Base-by-base conservation (phyloP, 2,329 filamentous ascomycete genomes). In the Curvularia verruculosa region DNA sequence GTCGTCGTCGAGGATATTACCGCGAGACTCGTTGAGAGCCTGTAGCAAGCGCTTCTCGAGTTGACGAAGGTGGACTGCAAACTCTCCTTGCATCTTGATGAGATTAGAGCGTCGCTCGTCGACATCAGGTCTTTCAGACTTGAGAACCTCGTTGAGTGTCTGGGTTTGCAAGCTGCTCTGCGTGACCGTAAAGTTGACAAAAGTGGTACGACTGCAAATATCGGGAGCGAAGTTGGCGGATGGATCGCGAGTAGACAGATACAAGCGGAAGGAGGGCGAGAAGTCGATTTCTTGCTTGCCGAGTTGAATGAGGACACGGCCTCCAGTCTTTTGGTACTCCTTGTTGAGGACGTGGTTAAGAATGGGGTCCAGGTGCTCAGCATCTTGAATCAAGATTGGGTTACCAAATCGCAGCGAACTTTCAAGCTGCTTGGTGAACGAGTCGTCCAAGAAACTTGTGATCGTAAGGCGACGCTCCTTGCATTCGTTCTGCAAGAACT, bases 201-300 rank as follows among this genome's bases (percentile, higher is more conserved):
- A 96, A 0, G 96, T 99, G 6, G 95, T 98, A 71, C 96, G 87
- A 82, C 92, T 96, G 86, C 96, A 99, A 63, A 99, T 92, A 73
- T 99, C 95, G 0, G 95, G 96, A 7, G 95, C 88, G 75, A 99
- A 99, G 7, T 89, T 91, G 24, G 95, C 94, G 40, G 96, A 99
- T 1, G 96, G 96, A 80, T 99, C 95, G 70, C 94, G 85, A 1
- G 96, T 99, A 0, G 94, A 97, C 37, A 99, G 82, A 76, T 96
- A 99, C 29, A 99, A 84, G 79, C 89, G 95, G 84, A 99, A 99
- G 0, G 93, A 87, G 1, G 95, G 94, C 49, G 95, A 99, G 79
- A 99, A 99, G 77, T 99, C 95, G 65, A 99, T 99, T 79, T 99
- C 93, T 78, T 99, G 96, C 78, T 95, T 97, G 71, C 95, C 95